Evolutionary conservation across 169 alveolate species (phyloP), one percentile per base, ranked within the genome.

Genomic region (Plasmodium gallinaceum): DNA sequence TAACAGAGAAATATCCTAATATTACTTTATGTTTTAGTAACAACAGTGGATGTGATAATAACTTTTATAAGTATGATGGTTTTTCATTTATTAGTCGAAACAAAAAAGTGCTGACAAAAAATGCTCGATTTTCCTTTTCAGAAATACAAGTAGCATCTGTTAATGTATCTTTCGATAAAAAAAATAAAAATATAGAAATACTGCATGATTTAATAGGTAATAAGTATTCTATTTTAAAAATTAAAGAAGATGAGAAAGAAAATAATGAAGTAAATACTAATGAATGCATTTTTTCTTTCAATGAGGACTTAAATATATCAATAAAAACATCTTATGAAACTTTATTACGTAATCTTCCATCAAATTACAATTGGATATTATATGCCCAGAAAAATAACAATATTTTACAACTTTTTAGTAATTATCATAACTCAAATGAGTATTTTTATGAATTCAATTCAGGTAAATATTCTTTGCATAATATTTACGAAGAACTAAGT

Each of bases 91-190:
- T 86, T 3, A 37, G 70, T 1, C 46, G 58, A 74, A 61, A 71
- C 39, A 37, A 48, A 20, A 42, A 86, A 71, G 24, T 86, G 16
- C 22, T 86, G 45, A 86, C 92, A 7, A 86, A 86, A 74, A 86
- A 86, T 52, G 92, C 88, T 8, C 42, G 92, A 9, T 86, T 70
- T 86, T 18, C 78, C 7, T 86, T 86, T 64, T 61, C 60, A 0
- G 92, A 86, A 16, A 54, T 86, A 16, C 92, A 86, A 64, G 92
- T 86, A 14, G 87, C 92, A 3, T 86, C 92, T 7, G 75, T 70
- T 7, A 46, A 66, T 22, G 92, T 71, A 0, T 42, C 64, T n/a
- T 37, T 80, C 9, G 16, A 43, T n/a, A 22, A 48, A 16, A 20
- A 46, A 48, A 26, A 20, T 16, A 37, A 64, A 16, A 69, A 16